Base-by-base conservation (phyloP, 1,139 yeast genomes). In the Debaryomyces fabryi region DNA sequence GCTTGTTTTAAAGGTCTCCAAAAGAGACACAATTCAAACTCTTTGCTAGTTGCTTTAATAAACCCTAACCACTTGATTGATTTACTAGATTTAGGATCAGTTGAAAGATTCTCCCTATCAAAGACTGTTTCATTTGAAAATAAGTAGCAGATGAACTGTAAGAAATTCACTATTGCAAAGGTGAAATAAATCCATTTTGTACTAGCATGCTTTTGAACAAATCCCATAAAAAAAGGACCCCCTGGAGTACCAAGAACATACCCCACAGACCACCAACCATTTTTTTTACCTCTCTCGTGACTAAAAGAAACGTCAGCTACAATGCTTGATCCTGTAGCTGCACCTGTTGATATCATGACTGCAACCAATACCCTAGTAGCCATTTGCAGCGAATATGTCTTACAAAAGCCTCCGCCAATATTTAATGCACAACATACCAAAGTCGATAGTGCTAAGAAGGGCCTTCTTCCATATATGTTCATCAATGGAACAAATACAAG, bases 211-310 rank as follows among this genome's bases (percentile, higher is more conserved):
- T 34, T 16, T 18, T 34, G 51, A 23, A 53, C 54, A 33, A 57
- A 57, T 10, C 60, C 60, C 39, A 55, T 50, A 12, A 57, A 35
- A 42, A 57, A 54, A 6, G 60, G 58, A 18, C 60, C 60, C 13
- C 42, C 46, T 15, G 58, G 53, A 30, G 60, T 57, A 30, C 60
- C 60, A 24, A 55, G 40, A 38, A 54, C 50, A n/a, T 50, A 48
- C 9, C 51, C 57, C 8, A 55, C 15, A 13, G 58, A 50, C 60
- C 60, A 57, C 57, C 58, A 54, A 15, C 60, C 60, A 35, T 55
- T 57, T 42, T 56, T 55, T 42, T 50, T 47, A 10, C 60, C 60
- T 45, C 60, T 49, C 36, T 55, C 57, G 39, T 55, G 52, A 21
- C 52, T 42, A 34, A 57, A 57, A 9, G 59, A 49, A 35, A 56